These are phyloP conservation scores for Penicillium cinerascens DNA, from an alignment of 495 filamentous ascomycete genomes.

Conservation along the genomic window DNA sequence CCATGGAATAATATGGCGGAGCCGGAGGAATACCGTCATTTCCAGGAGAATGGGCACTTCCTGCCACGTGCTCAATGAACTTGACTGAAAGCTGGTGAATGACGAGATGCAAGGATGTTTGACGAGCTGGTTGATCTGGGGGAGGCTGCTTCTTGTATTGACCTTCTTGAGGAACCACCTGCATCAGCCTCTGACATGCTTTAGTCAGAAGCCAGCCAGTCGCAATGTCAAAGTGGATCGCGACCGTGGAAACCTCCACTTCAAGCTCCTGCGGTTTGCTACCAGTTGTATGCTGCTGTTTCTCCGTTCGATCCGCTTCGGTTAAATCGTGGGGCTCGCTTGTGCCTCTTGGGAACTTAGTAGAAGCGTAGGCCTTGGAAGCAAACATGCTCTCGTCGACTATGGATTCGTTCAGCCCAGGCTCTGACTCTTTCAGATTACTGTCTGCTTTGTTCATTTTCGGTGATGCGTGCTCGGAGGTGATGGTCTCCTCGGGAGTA, in stretches of 20 bases:
- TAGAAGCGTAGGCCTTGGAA: conserved; percentile 25
- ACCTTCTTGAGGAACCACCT: conserved; percentile 30
- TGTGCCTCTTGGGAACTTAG: conserved; percentile 17
- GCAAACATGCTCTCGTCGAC: conserved; percentile 29
- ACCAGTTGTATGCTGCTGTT: not conserved
- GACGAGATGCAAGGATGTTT: conserved; percentile 45
- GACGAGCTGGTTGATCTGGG: conserved; percentile 17
- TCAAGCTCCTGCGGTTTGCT: conserved; percentile 35
- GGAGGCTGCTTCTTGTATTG: conserved; percentile 13
- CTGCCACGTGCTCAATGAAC: conserved; percentile 62
- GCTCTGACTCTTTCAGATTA: conserved; percentile 23
- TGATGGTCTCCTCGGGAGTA: not conserved
- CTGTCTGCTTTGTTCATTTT: conserved; percentile 11
- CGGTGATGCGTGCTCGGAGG: not conserved
- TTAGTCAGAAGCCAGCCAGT: conserved; percentile 64
- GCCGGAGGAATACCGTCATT: conserved; percentile 8
- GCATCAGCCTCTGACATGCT: conserved; percentile 52
- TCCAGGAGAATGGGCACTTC: conserved; percentile 27
- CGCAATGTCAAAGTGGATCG: conserved; percentile 63
- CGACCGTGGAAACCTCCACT: conserved; percentile 53
- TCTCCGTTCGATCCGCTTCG: conserved; percentile 10
- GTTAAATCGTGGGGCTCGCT: conserved; percentile 10
- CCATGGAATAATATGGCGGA: conserved; percentile 22
- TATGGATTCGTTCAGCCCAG: conserved; percentile 16
- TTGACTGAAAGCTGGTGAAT: conserved; percentile 55